phyloP scores from a whole-genome alignment of 371 early-diverging fungal species.

The Rhizopus stolonifer region DNA sequence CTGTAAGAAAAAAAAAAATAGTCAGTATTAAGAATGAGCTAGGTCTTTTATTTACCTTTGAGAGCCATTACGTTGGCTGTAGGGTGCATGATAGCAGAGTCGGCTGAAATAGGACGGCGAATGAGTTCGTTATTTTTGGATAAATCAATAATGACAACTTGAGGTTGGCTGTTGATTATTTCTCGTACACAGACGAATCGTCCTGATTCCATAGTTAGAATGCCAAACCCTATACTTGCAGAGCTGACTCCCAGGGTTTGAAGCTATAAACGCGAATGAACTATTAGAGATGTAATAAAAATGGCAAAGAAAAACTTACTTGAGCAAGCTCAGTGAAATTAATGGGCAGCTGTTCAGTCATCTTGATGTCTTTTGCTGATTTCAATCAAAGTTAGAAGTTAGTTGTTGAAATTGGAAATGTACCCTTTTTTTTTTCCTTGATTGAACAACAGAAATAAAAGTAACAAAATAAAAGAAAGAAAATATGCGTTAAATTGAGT shows the following conservation, averaged over 20 bases:
- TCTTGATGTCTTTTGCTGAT: constrained; percentile 19
- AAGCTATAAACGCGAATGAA: constrained; percentile 61
- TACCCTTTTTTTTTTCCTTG: too few relatives aligned
- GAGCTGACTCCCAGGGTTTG: constrained; percentile 89
- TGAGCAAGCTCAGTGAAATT: constrained; percentile 94
- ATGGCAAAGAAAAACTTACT: constrained; percentile 50
- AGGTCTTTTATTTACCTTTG: constrained; percentile 63
- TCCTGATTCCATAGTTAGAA: constrained; percentile 97
- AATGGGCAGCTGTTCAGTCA: constrained; percentile 77
- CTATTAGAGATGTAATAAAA: background rate
- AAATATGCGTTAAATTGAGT: too few relatives aligned
- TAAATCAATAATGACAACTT: constrained; percentile 94
- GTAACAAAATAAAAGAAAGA: too few relatives aligned
- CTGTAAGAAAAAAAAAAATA: constrained; percentile 38
- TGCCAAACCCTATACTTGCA: constrained; percentile 92
- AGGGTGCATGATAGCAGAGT: constrained; percentile 98
- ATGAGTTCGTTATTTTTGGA: constrained; percentile 77
- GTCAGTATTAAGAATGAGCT: background rate
- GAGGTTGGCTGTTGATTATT: constrained; percentile 78
- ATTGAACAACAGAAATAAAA: too few relatives aligned
- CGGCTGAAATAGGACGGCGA: constrained; percentile 94
- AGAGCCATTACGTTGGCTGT: constrained; percentile 90
- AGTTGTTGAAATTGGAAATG: too few relatives aligned
- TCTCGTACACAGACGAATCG: constrained; percentile 97
- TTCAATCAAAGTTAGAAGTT: too few relatives aligned